These are phyloP conservation scores for Pestalotiopsis sp. DNA, from an alignment of 2,329 filamentous ascomycete genomes.

Conservation along the genomic window DNA sequence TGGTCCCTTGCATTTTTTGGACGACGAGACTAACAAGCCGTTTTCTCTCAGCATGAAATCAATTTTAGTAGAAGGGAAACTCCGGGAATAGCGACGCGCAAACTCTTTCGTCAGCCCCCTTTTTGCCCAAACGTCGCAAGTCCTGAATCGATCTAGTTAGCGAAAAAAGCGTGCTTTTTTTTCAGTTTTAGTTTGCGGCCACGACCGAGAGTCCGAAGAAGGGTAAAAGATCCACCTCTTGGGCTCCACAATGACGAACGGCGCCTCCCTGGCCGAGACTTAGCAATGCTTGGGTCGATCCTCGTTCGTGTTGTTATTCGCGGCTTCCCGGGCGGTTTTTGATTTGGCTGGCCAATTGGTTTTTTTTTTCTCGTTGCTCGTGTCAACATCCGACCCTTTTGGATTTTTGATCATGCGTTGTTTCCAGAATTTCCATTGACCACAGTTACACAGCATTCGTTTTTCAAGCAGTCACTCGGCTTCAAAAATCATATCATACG, in stretches of 20 bases:
- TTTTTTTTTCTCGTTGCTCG: background rate
- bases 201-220: background rate
- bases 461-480: background rate
- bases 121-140: background rate
- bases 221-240: background rate
- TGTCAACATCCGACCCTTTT: background rate
- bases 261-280: background rate
- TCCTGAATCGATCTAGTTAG: background rate
- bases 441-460: background rate
- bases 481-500: background rate
- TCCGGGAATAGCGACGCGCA: background rate
- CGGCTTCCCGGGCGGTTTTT: background rate
- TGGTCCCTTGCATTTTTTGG: background rate
- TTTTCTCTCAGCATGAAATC: background rate
- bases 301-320: background rate
- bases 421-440: background rate
- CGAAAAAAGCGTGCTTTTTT: background rate
- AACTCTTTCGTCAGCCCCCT: background rate
- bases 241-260: constrained; percentile 5
- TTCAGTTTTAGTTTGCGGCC: background rate
- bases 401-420: background rate
- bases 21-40: background rate
- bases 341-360: background rate
- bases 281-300: background rate
- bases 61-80: background rate